phyloP scores from a whole-genome alignment of 148 eudicot genomes.

The Polygonum aviculare region DNA sequence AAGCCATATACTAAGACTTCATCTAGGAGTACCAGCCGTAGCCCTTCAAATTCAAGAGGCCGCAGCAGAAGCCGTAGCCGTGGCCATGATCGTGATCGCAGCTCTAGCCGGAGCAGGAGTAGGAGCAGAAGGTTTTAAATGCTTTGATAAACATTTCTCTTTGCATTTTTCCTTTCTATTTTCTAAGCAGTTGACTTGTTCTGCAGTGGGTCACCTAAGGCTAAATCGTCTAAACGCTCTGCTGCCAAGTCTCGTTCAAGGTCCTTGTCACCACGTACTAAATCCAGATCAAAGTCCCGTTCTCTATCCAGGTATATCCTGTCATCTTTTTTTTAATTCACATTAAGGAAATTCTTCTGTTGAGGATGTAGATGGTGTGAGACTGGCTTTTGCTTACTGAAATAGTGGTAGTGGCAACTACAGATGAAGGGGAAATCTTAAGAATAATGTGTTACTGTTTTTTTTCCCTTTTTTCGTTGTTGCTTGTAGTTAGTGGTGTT shows the following conservation, averaged over 20 bases:
- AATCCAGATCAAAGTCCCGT: constrained; percentile 33
- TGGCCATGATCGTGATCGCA: neutral
- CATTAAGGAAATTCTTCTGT: neutral
- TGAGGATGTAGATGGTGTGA: neutral
- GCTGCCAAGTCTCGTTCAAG: constrained; percentile 38
- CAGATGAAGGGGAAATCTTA: neutral
- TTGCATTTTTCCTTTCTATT: neutral
- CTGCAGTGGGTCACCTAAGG: neutral
- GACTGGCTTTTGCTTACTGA: neutral
- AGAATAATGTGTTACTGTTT: neutral
- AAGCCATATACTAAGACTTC: constrained; percentile 49
- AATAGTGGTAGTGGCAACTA: neutral
- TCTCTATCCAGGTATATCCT: neutral
- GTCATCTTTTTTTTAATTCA: neutral
- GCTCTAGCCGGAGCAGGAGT: constrained; percentile 48
- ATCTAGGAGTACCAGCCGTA: constrained; percentile 29
- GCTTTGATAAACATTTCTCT: neutral
- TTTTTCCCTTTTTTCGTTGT: neutral
- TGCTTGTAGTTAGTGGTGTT: neutral
- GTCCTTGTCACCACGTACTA: constrained; percentile 20
- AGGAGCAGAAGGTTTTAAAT: constrained; percentile 37
- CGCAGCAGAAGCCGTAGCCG: constrained; percentile 45
- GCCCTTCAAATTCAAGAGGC: constrained; percentile 14
- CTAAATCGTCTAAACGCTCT: neutral
- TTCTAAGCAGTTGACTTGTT: constrained; percentile 26